A percentile compares a stretch with the other conserved stretches of the same genome.
Conservation (phyloP, 2,329 filamentous ascomycete genomes). For the Lojkania enalia region DNA sequence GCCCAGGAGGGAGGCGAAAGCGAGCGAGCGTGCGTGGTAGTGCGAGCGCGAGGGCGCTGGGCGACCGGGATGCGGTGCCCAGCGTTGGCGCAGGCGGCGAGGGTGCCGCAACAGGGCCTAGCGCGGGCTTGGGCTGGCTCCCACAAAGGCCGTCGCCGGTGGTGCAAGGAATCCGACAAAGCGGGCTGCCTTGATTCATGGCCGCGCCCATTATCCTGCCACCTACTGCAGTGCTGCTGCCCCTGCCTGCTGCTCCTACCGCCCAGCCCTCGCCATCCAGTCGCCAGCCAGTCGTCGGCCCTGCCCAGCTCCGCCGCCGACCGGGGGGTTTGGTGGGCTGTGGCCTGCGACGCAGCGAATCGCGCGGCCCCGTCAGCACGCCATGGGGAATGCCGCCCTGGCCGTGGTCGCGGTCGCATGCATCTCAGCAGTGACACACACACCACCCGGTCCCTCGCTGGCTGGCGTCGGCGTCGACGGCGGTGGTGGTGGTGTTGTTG, state of each 20-base stretch:
- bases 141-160: too few species aligned
- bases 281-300: conserved; percentile 3
- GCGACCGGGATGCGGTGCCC: too few species aligned
- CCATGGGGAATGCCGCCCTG: background rate
- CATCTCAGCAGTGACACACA: too few species aligned
- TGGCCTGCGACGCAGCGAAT: too few species aligned
- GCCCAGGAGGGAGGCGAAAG: background rate
- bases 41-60: background rate
- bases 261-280: background rate
- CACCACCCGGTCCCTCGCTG: conserved; percentile 9
- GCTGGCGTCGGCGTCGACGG: background rate
- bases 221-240: too few species aligned
- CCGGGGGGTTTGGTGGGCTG: conserved; percentile 26
- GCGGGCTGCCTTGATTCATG: conserved; percentile 12
- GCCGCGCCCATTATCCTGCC: background rate
- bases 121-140: too few species aligned
- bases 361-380: conserved; percentile 13
- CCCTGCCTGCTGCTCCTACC: too few species aligned
- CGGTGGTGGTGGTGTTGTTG: conserved; percentile 15
- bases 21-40: background rate
- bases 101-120: too few species aligned
- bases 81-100: too few species aligned
- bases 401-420: conserved; percentile 1
- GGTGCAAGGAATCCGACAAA: too few species aligned
- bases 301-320: conserved; percentile 23